These are phyloP conservation scores for Blastocystis sp. DNA, from an alignment of 352 stramenopile species.

Conservation along the genomic window DNA sequence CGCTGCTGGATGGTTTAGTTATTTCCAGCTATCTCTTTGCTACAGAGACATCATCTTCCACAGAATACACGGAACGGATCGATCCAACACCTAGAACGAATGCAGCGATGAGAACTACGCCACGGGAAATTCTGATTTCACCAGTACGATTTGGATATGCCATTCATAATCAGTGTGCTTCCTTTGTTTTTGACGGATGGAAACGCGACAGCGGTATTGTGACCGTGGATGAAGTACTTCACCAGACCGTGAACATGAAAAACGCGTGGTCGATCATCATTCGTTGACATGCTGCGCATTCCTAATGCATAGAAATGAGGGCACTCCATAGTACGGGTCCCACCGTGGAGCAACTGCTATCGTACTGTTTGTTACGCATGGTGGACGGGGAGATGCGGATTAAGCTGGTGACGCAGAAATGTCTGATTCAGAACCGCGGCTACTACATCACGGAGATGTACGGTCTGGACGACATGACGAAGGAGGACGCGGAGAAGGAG, in stretches of 20 bases:
- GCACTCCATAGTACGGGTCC: not conserved
- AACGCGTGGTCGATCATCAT: slow-evolving; percentile 17
- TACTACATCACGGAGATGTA: slow-evolving; percentile 39
- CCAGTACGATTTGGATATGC: not conserved
- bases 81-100: not conserved
- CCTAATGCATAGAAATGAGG: not conserved
- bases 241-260: not conserved
- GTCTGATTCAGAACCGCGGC: slow-evolving; percentile 8
- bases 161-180: not conserved
- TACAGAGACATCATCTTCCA: not conserved
- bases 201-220: not conserved
- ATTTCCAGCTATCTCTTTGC: slow-evolving; percentile 18
- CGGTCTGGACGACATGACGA: slow-evolving; percentile 33
- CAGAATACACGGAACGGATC: not conserved
- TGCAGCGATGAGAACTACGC: not conserved
- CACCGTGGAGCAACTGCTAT: not conserved
- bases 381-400: not conserved
- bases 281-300: not conserved
- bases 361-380: not conserved
- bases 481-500: slow-evolving; percentile 20
- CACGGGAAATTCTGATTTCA: not conserved
- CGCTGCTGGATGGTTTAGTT: not conserved
- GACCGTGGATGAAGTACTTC: not conserved
- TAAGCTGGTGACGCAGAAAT: slow-evolving; percentile 21
- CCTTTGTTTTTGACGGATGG: slow-evolving; percentile 3